These are phyloP conservation scores for Castanopsis chinensis DNA, from an alignment of 306 rosid species.

Conservation along the genomic window DNA sequence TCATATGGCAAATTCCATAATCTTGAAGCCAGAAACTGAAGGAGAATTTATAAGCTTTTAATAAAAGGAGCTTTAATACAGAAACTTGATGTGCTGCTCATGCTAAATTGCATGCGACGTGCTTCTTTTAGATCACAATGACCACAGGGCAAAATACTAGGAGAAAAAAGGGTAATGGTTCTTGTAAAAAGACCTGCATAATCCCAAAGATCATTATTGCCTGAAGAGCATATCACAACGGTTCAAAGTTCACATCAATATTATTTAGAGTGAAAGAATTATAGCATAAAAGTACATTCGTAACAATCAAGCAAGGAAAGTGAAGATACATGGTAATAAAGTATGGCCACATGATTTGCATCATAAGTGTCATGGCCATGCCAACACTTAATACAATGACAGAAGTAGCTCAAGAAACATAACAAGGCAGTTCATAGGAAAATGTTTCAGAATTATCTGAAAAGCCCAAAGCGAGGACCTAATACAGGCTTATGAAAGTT, in stretches of 20 bases:
- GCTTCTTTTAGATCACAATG: constrained; percentile 19
- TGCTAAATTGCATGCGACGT: constrained; percentile 17
- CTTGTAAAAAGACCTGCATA: constrained; percentile 36
- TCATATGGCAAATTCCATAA: constrained; percentile 20
- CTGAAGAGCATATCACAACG: not conserved
- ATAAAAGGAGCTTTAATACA: constrained; percentile 26
- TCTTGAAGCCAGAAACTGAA: constrained; percentile 8
- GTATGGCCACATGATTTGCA: too few species aligned
- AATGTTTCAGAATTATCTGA: too few species aligned
- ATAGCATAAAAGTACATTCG: not conserved
- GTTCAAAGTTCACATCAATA: not conserved
- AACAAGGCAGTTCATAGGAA: too few species aligned
- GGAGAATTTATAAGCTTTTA: not conserved
- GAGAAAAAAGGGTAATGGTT: constrained; percentile 23
- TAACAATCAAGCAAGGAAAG: not conserved
- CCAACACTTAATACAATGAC: too few species aligned
- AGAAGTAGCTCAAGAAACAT: too few species aligned
- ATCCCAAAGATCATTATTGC: not conserved
- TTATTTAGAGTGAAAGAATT: not conserved
- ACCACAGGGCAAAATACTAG: constrained; percentile 20
- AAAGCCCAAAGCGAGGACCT: too few species aligned
- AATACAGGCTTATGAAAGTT: too few species aligned
- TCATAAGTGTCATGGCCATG: too few species aligned
- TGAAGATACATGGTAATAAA: not conserved
- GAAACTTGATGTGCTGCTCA: constrained; percentile 46